Percentiles rank a stretch among this genome's conserved stretches.
These are phyloP conservation scores for Cercospora sojina DNA, from an alignment of 2,329 filamentous ascomycete genomes.

Conservation along the genomic window DNA sequence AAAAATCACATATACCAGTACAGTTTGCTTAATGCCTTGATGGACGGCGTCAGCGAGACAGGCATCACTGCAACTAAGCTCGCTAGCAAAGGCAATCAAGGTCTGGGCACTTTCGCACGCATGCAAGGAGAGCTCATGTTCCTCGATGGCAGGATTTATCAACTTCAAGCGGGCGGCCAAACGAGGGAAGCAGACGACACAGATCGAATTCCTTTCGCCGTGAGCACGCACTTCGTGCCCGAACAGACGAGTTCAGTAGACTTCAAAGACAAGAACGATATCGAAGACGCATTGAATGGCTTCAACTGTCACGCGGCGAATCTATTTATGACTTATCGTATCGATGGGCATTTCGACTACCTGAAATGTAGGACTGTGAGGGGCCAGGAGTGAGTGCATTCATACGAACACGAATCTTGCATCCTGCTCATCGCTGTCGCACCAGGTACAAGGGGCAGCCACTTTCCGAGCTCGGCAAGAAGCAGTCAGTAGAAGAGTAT, in stretches of 20 bases:
- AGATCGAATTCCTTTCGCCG: conserved; percentile 44
- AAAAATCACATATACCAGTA: conserved; percentile 47
- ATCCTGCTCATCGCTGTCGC: neutral
- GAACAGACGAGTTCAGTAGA: conserved; percentile 31
- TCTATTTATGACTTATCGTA: conserved; percentile 38
- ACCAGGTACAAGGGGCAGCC: conserved; percentile 34
- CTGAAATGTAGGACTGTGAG: conserved; percentile 38
- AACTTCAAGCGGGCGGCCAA: conserved; percentile 42
- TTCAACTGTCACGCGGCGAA: conserved; percentile 35
- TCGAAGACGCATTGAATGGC: conserved; percentile 31
- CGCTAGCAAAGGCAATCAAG: conserved; percentile 50
- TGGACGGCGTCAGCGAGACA: conserved; percentile 48
- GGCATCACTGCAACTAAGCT: conserved; percentile 51
- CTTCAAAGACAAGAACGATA: conserved; percentile 29
- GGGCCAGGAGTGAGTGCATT: conserved; percentile 30
- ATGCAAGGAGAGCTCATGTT: conserved; percentile 49
- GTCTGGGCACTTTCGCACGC: conserved; percentile 49
- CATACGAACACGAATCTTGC: neutral
- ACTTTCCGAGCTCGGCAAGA: conserved; percentile 41
- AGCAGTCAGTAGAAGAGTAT: conserved; percentile 43
- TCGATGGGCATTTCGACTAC: conserved; percentile 34
- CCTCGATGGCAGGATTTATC: conserved; percentile 44
- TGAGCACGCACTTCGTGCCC: conserved; percentile 36
- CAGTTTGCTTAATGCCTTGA: conserved; percentile 46
- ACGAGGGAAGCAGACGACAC: conserved; percentile 36